Evolutionary conservation across 2,329 filamentous ascomycete genomes (phyloP).

Genomic region (Penicillium sp.): DNA sequence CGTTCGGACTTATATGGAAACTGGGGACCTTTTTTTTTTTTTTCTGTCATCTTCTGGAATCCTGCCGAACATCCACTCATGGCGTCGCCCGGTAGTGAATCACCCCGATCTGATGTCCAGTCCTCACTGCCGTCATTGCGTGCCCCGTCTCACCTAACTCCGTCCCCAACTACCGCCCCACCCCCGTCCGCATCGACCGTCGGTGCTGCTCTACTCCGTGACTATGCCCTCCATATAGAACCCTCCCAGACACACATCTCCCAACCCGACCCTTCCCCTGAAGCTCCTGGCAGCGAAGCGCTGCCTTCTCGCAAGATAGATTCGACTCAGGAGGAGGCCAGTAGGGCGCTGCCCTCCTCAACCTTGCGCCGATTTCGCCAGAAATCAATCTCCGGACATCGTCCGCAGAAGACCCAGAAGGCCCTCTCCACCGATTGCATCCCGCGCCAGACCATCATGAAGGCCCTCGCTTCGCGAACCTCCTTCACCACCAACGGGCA

Average conservation of each 20-base stretch:
- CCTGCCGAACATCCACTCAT: conserved; percentile 15
- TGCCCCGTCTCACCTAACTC: conserved; percentile 27
- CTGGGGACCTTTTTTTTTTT: conserved; percentile 1
- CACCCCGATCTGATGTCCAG: conserved; percentile 18
- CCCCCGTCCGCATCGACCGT: conserved; percentile 28
- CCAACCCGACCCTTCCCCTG: conserved; percentile 20
- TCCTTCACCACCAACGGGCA: conserved; percentile 49
- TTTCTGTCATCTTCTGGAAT: conserved; percentile 21
- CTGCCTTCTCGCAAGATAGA: conserved; percentile 21
- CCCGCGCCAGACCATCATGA: conserved; percentile 78
- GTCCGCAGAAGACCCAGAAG: conserved; percentile 45
- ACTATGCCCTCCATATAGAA: conserved; percentile 46
- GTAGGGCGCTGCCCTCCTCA: conserved; percentile 28
- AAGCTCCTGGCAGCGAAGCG: conserved; percentile 18
- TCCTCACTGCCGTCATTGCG: conserved; percentile 9
- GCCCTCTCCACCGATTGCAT: conserved; percentile 64
- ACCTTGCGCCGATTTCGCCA: conserved; percentile 36
- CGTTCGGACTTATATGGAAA: conserved; percentile 14
- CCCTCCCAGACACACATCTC: conserved; percentile 39
- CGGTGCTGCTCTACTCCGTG: conserved; percentile 43
- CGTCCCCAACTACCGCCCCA: conserved; percentile 14
- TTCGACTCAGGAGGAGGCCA: conserved; percentile 26
- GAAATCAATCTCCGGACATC: conserved; percentile 31
- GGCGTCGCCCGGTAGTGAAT: conserved; percentile 20
- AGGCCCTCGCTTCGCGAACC: conserved; percentile 67